Evolutionary conservation across 805 yeast genomes (phyloP), one percentile per base, ranked within the genome.

Genomic region (Priceomyces castillae): DNA sequence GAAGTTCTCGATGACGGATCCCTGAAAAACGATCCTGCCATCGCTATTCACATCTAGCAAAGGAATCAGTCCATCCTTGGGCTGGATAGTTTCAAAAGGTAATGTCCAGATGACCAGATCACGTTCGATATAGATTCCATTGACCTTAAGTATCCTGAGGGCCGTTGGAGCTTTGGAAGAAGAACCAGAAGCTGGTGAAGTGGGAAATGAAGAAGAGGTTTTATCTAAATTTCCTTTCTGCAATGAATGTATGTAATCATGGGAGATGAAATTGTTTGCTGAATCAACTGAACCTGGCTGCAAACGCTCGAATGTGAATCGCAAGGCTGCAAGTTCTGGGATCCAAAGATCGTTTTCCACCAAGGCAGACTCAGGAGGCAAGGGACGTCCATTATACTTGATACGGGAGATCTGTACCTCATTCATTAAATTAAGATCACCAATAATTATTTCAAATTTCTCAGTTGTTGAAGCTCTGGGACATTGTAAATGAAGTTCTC

Each of bases 221-320:
- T 30, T 15, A 16, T 10, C 17, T 26, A 30, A 14, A 15, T 17
- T 28, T 16, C 38, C 40, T 16, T 46, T 38, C 34, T 49, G 28
- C 17, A 53, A 22, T 15, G 40, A 19, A 7, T 44, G 39, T 1
- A 67, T 44, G 42, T 53, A 61, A 6, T 62, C 60, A 7, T 48
- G 41, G 1, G 65, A 59, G 7, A 76, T 58, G 7, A 51, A 38
- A 1, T 51, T 46, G 37, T 78, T 78, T 17, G 45, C 45, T 0
- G 60, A 39, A 48, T 81, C 84, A 12, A 78, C 46, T 1, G 56
- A 43, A 0, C 75, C 76, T 1, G 62, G 52, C 6, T 43, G 46
- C 16, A 81, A 46, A 17, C 64, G 60, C 57, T 84, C 89, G 28
- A 82, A 43, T 3, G 59, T 55, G 12, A 80, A 33, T 34, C 81